Conservation (phyloP, 148 eudicot genomes). For the Gaultheria prostrata region DNA sequence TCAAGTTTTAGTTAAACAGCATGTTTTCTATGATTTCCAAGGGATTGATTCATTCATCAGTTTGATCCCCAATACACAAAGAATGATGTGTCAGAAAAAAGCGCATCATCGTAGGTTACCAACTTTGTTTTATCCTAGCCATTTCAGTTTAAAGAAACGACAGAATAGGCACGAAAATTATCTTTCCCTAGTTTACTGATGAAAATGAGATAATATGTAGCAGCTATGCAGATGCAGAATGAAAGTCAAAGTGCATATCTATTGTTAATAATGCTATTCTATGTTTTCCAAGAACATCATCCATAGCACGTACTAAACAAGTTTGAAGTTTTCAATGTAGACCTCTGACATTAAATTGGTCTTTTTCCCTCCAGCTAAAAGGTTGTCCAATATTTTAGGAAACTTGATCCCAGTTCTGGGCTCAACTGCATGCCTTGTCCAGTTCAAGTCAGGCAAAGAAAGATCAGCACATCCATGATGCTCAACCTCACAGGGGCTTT, state of each 20-base stretch:
- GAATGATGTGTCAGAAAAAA: not conserved
- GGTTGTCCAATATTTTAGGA: conserved; percentile 53
- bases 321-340: not conserved
- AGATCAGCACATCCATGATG: conserved; percentile 37
- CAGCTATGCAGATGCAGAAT: not conserved
- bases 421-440: conserved; percentile 61
- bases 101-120: not conserved
- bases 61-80: not conserved
- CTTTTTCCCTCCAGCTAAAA: conserved; percentile 43
- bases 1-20: not conserved
- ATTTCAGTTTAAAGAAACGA: not conserved
- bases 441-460: conserved; percentile 37
- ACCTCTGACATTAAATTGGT: conserved; percentile 70
- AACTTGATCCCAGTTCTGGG: conserved; percentile 87
- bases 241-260: not conserved
- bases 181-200: not conserved
- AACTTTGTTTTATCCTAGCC: not conserved
- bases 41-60: not conserved
- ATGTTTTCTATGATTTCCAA: not conserved
- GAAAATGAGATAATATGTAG: not conserved
- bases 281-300: not conserved
- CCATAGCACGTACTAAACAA: not conserved
- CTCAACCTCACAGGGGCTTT: conserved; percentile 56
- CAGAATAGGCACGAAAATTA: not conserved
- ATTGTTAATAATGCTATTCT: not conserved